Conservation (phyloP, 192 early-diverging fungal genomes). For the Coemansia sp. region DNA sequence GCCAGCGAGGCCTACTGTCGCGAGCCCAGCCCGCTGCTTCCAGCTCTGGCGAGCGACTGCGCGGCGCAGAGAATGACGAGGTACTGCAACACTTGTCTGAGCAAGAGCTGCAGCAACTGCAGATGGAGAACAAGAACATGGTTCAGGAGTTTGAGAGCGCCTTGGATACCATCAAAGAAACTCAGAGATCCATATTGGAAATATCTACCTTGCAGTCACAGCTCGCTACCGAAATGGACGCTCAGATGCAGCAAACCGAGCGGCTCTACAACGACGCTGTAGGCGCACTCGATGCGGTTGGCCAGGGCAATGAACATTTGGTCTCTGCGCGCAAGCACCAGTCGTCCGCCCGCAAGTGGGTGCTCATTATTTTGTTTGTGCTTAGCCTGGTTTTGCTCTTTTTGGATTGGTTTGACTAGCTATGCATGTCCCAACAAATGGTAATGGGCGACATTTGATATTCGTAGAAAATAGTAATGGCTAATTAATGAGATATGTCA, state of each 20-base stretch:
- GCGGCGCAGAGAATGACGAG: slow-evolving; percentile 42
- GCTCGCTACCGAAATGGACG: slow-evolving; percentile 66
- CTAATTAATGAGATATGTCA: not conserved
- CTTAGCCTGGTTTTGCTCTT: slow-evolving; percentile 73
- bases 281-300: slow-evolving; percentile 61
- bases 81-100: slow-evolving; percentile 56
- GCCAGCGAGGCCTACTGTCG: slow-evolving; percentile 53
- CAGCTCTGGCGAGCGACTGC: not conserved
- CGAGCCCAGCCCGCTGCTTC: not conserved
- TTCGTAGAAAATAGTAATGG: not conserved
- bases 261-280: slow-evolving; percentile 69
- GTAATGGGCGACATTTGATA: not conserved
- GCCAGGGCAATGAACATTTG: slow-evolving; percentile 66
- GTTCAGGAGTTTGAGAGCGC: slow-evolving; percentile 68
- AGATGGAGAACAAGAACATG: slow-evolving; percentile 67
- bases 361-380: slow-evolving; percentile 66
- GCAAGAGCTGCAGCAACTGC: slow-evolving; percentile 60
- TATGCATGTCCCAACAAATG: not conserved
- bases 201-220: slow-evolving; percentile 70
- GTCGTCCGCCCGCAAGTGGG: slow-evolving; percentile 68
- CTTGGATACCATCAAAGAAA: slow-evolving; percentile 64
- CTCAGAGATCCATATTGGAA: slow-evolving; percentile 65
- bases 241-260: slow-evolving; percentile 72
- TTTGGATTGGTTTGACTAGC: slow-evolving; percentile 75
- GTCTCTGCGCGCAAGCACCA: slow-evolving; percentile 64